Base-by-base conservation (phyloP, 1,284 basidiomycete species). In the Tilletia indica region DNA sequence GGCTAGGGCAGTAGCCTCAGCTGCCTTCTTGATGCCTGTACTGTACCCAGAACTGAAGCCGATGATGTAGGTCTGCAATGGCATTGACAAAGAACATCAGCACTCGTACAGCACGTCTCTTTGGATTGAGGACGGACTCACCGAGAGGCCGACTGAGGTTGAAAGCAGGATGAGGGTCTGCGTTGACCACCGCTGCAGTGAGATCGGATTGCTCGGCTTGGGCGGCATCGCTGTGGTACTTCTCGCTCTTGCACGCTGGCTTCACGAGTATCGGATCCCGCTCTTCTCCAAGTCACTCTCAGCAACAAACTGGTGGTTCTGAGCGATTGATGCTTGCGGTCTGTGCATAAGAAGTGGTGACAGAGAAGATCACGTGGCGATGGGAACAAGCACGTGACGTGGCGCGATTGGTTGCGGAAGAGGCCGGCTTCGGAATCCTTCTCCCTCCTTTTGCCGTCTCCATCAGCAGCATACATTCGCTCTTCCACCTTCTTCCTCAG, bases 111-210 rank as follows among this genome's bases (percentile, higher is more conserved):
- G 11, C 12, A 25, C 34, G 8, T 11, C 36, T 39, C 3, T 3
- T 16, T 8, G 61, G 36, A 36, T 39, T 2, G 36, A 6, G 61
- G 34, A 58, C 12, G 61, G 8, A 21, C 61, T 64, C 61, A 64
- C 61, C 34, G 34, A 39, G 12, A 64, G 36, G 2, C 76, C 76
- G 5, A 77, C 76, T 25, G 71, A 73, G 2, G 76, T 74, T 2
- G 74, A 74, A 0, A 77, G 67, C 48, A 74, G 74, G 21, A 77
- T 75, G 8, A 77, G 61, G 1, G 76, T 77, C 11, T 74, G 76
- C 12, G 74, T 75, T 36, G 76, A 77, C 76, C 76, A 77, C 31
- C 63, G 70, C 31, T 77, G 76, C 25, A 64, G 36, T n/a, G 61
- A 11, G 34, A 64, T 25, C n/a, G 34, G 34, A 42, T 64, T 64